A percentile compares a stretch with the other conserved stretches of the same genome.
These are phyloP conservation scores for Pistacia integerrima DNA, from an alignment of 345 rosid species.

Conservation along the genomic window DNA sequence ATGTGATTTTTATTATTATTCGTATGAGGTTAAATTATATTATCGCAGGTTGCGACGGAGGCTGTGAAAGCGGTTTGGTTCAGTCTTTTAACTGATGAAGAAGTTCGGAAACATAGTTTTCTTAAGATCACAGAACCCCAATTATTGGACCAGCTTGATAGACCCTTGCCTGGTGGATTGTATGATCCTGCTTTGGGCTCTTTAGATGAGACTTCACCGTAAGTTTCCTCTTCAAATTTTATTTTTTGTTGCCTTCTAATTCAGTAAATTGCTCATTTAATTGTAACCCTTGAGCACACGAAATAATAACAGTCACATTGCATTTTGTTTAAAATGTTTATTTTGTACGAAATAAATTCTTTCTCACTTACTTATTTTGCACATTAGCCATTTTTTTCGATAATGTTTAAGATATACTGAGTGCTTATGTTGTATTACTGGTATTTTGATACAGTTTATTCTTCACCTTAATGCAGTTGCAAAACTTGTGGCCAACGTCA, in stretches of 20 bases:
- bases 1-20: not conserved
- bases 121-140: constrained; percentile 12
- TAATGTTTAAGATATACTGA: not conserved
- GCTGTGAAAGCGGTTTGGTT: constrained; percentile 18
- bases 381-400: not conserved
- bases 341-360: too few species aligned
- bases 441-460: constrained; percentile 13
- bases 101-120: constrained; percentile 22
- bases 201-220: constrained; percentile 9
- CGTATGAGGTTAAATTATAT: not conserved
- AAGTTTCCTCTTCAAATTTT: not conserved
- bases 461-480: constrained; percentile 64
- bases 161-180: constrained; percentile 21
- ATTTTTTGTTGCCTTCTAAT: too few species aligned
- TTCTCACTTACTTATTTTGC: too few species aligned
- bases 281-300: not conserved
- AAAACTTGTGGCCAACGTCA: constrained; percentile 62
- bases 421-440: not conserved
- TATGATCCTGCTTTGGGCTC: constrained; percentile 16
- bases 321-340: too few species aligned
- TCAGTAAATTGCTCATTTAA: not conserved
- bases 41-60: constrained; percentile 15
- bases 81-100: constrained; percentile 17
- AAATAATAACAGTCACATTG: too few species aligned
- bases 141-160: constrained; percentile 7